Percentiles rank a stretch among this genome's conserved stretches.
Evolutionary conservation across 75 land plant genomes (phyloP).

Genomic region (Picea sitchensis): DNA sequence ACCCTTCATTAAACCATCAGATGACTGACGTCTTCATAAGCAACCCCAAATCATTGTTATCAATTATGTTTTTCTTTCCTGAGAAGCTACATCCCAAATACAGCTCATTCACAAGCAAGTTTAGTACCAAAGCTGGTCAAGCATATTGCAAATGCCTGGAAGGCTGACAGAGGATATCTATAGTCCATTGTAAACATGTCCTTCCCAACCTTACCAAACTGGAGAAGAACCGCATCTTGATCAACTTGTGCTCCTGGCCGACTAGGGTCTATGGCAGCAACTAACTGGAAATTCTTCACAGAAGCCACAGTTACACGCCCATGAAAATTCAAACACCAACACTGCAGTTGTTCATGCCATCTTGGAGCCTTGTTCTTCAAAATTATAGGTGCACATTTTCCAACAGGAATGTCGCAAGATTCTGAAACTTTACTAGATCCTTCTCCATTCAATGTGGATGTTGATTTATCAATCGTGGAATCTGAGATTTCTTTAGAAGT

Average conservation of each 20-base stretch:
- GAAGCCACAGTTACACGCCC: conserved; percentile 94
- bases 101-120: conserved; percentile 54
- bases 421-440: conserved; percentile 8
- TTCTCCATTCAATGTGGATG: neutral
- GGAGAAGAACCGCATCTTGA: conserved; percentile 61
- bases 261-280: conserved; percentile 72
- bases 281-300: conserved; percentile 94
- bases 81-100: conserved; percentile 1
- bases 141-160: conserved; percentile 71
- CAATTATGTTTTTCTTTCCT: conserved; percentile 2
- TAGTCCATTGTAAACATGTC: conserved; percentile 74
- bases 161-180: conserved; percentile 62
- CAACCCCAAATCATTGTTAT: neutral
- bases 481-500: conserved; percentile 25
- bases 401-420: neutral
- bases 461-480: conserved; percentile 5
- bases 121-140: conserved; percentile 75
- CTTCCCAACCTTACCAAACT: conserved; percentile 66
- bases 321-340: conserved; percentile 97
- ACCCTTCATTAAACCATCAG: neutral
- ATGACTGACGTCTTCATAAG: neutral
- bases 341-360: conserved; percentile 96
- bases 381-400: conserved; percentile 26
- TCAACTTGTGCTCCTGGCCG: conserved; percentile 51
- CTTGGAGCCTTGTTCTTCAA: conserved; percentile 90